Conservation (phyloP, 257 asterid species). For the Lycium barbarum region DNA sequence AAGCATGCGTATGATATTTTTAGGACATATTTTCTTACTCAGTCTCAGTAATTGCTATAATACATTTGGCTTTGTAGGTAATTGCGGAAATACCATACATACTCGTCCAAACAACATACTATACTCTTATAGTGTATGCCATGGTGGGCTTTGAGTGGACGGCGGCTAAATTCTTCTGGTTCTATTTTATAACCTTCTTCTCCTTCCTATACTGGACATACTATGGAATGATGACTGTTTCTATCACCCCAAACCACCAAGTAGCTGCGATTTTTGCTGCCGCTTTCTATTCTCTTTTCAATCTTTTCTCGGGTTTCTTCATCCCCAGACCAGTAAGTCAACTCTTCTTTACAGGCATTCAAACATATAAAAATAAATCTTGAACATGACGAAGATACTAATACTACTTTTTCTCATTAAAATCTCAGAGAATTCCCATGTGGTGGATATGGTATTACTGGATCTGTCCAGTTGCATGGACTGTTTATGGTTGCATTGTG, state of each 20-base stretch:
- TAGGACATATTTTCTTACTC: neutral
- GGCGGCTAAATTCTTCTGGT: slow-evolving; percentile 59
- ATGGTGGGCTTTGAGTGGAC: slow-evolving; percentile 64
- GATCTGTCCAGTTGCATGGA: slow-evolving; percentile 96
- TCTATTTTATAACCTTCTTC: slow-evolving; percentile 58
- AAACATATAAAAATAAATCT: neutral
- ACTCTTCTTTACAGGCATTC: slow-evolving; percentile 10
- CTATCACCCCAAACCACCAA: slow-evolving; percentile 62
- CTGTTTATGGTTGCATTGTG: slow-evolving; percentile 80
- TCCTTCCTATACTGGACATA: slow-evolving; percentile 62
- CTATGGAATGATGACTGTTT: slow-evolving; percentile 71
- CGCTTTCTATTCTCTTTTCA: slow-evolving; percentile 63
- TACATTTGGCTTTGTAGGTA: slow-evolving; percentile 43
- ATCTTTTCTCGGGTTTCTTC: slow-evolving; percentile 68
- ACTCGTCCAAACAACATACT: slow-evolving; percentile 53
- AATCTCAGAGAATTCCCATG: slow-evolving; percentile 80
- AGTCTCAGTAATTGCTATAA: slow-evolving; percentile 16
- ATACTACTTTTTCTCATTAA: neutral
- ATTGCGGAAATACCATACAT: slow-evolving; percentile 58
- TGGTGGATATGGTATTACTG: slow-evolving; percentile 99
- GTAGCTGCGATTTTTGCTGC: slow-evolving; percentile 56
- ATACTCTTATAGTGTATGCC: slow-evolving; percentile 56
- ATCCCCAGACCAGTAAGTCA: slow-evolving; percentile 66
- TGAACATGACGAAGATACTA: neutral
- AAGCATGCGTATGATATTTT: neutral